Conservation (phyloP, 306 rosid genomes). For the Senna siamea region DNA sequence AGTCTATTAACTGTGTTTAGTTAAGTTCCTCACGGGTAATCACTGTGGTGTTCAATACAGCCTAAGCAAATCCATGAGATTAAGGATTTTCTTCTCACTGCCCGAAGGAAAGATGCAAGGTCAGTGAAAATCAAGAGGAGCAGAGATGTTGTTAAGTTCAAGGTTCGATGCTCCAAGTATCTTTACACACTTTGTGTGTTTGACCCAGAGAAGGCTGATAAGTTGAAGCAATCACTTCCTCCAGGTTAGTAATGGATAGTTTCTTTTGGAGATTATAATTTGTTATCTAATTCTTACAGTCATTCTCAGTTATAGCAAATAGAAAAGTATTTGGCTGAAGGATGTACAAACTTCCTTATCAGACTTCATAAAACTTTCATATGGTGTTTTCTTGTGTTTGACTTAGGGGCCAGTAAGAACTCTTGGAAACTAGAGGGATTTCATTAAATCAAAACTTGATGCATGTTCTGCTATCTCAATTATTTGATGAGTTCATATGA, state of each 20-base stretch:
- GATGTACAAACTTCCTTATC: background rate
- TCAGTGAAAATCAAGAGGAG: conserved; percentile 83
- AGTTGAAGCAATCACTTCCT: conserved; percentile 97
- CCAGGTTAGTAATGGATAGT: conserved; percentile 57
- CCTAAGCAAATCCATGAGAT: conserved; percentile 94
- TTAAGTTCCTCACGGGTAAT: background rate
- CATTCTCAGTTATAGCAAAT: background rate
- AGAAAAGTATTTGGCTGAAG: background rate
- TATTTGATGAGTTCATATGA: background rate
- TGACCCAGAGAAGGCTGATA: conserved; percentile 82
- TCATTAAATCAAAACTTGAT: too few species aligned
- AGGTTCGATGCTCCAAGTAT: conserved; percentile 95
- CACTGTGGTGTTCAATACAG: conserved; percentile 44
- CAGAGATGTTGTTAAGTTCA: conserved; percentile 84
- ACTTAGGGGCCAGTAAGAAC: background rate
- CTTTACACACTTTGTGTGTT: conserved; percentile 86
- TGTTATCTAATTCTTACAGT: background rate
- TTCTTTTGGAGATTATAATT: conserved; percentile 2
- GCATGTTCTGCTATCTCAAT: background rate
- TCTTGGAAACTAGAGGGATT: background rate
- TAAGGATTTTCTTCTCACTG: conserved; percentile 88
- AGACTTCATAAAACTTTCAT: background rate
- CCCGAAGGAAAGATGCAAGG: conserved; percentile 91
- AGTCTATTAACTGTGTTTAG: background rate
- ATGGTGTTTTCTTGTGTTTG: background rate